Evolutionary conservation across 441 rosid species (phyloP).

Genomic region (Aquilaria agallochum): DNA sequence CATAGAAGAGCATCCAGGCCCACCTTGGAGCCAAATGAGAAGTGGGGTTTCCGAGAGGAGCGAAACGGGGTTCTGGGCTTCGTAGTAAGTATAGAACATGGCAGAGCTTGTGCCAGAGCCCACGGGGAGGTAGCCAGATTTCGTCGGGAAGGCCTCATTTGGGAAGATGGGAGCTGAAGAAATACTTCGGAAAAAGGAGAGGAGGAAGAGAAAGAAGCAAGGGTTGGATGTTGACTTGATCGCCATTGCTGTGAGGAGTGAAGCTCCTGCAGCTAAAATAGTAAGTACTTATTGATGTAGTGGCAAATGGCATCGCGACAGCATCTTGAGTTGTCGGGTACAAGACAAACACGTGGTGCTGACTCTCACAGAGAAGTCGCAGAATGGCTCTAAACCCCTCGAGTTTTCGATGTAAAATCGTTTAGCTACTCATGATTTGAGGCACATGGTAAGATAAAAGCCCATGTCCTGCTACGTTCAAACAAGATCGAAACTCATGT

Average conservation of each 20-base stretch:
- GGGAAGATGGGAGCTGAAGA: slow-evolving; percentile 35
- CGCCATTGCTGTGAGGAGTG: slow-evolving; percentile 15
- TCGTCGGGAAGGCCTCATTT: slow-evolving; percentile 57
- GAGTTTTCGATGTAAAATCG: too few species aligned
- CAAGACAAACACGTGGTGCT: too few species aligned
- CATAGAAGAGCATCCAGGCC: slow-evolving; percentile 97
- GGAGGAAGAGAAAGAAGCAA: slow-evolving; percentile 17
- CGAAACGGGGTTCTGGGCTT: slow-evolving; percentile 49
- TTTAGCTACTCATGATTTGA: too few species aligned
- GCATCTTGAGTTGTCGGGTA: too few species aligned
- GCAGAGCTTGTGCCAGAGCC: slow-evolving; percentile 46
- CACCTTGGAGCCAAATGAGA: slow-evolving; percentile 88
- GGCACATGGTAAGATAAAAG: too few species aligned
- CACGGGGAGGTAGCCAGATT: slow-evolving; percentile 75
- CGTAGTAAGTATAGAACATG: slow-evolving; percentile 74
- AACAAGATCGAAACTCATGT: too few species aligned
- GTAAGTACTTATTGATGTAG: too few species aligned
- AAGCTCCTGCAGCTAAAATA: too few species aligned
- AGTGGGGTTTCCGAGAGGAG: slow-evolving; percentile 57
- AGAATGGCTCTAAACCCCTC: too few species aligned
- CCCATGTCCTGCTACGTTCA: too few species aligned
- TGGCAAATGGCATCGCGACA: too few species aligned
- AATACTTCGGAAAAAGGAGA: slow-evolving; percentile 16
- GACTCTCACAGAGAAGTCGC: too few species aligned
- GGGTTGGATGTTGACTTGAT: slow-evolving; percentile 13